Conservation (phyloP, 768 basidiomycete species). For the Trametes punicea region DNA sequence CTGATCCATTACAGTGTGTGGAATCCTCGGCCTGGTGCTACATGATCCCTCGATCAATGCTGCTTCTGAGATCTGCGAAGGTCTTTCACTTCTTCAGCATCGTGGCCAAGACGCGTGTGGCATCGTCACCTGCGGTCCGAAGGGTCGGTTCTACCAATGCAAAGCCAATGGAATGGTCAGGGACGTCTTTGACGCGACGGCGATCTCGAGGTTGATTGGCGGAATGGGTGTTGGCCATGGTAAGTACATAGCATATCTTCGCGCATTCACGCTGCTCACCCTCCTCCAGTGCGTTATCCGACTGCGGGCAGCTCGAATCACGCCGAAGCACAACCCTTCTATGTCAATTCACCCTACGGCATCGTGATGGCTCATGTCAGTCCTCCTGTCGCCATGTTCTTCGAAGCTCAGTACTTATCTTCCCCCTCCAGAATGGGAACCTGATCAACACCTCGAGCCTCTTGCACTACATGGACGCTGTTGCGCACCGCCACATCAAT, state of each 20-base stretch:
- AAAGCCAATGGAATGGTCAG: conserved; percentile 99
- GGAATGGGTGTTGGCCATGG: conserved; percentile 99
- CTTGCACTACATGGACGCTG: conserved; percentile 92
- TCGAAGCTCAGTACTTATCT: not conserved
- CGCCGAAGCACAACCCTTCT: conserved; percentile 98
- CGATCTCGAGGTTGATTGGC: conserved; percentile 75
- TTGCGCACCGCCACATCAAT: conserved; percentile 97
- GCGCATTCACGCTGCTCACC: not conserved
- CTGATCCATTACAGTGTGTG: conserved; percentile 63
- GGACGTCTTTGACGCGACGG: conserved; percentile 86
- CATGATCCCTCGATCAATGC: conserved; percentile 73
- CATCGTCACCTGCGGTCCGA: conserved; percentile 92
- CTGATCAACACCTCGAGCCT: conserved; percentile 87
- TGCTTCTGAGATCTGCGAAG: conserved; percentile 89
- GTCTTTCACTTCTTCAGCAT: conserved; percentile 93
- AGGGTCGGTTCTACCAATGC: conserved; percentile 95
- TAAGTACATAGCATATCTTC: conserved; percentile 33
- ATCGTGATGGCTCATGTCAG: conserved; percentile 96
- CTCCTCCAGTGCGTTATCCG: conserved; percentile 81
- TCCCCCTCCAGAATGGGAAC: conserved; percentile 88
- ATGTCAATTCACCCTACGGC: conserved; percentile 99
- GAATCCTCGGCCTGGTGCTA: conserved; percentile 84
- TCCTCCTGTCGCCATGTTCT: conserved; percentile 8
- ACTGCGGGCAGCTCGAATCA: conserved; percentile 97
- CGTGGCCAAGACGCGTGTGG: conserved; percentile 98